A percentile compares a stretch with the other conserved stretches of the same genome.
Conservation (phyloP, 2,329 filamentous ascomycete species). For the Colletotrichum chrysophilum region DNA sequence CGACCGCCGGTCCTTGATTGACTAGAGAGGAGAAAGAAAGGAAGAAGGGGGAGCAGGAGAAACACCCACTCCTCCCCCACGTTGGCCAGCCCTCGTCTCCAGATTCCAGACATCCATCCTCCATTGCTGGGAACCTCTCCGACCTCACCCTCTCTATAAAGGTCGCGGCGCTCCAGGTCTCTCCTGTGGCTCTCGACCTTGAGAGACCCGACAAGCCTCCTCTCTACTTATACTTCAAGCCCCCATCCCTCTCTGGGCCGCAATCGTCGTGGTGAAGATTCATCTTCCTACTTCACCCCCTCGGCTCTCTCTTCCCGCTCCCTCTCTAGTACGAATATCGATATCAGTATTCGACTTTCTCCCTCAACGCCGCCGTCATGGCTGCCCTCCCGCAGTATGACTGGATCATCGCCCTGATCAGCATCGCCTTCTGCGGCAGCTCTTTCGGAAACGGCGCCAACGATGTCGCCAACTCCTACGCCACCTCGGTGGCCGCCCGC, state of each 20-base stretch:
- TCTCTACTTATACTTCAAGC: background rate
- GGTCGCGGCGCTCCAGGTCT: constrained; percentile 1
- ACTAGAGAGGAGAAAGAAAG: background rate
- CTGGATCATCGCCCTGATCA: constrained; percentile 22
- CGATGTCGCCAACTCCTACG: constrained; percentile 49
- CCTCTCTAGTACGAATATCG: no score
- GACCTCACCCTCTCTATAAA: background rate
- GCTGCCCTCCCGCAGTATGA: constrained; percentile 18
- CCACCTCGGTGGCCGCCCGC: constrained; percentile 54
- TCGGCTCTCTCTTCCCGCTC: background rate
- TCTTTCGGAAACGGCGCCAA: constrained; percentile 21
- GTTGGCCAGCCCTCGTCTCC: background rate
- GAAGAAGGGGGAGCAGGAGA: background rate
- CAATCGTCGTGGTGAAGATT: background rate
- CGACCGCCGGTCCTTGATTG: background rate
- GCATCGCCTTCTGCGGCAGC: constrained; percentile 20
- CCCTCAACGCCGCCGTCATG: background rate
- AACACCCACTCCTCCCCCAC: background rate
- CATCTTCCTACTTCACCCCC: background rate
- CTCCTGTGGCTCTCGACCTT: background rate
- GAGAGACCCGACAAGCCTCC: background rate
- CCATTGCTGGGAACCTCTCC: background rate
- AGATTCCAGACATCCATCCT: background rate
- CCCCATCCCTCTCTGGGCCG: background rate
- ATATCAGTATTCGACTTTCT: background rate